Evolutionary conservation across 139 green algal species (phyloP).

Genomic region (Gonium pectorale): DNA sequence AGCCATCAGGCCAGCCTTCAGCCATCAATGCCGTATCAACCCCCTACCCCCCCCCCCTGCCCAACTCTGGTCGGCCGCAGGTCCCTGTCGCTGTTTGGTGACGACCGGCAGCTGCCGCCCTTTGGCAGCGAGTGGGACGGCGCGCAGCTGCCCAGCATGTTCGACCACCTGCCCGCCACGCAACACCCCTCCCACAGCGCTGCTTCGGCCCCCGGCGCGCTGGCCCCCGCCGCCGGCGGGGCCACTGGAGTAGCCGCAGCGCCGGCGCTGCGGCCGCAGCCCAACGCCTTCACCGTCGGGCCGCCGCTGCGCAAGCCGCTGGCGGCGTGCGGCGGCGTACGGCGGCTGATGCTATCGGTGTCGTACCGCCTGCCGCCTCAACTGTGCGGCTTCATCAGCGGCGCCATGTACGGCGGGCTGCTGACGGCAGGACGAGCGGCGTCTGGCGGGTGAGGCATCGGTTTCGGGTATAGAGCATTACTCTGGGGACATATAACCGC

Average conservation of each 20-base stretch:
- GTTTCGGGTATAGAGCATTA: too few relatives aligned
- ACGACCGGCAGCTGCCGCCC: conserved; percentile 40
- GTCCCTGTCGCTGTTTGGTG: conserved; percentile 23
- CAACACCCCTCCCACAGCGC: too few relatives aligned
- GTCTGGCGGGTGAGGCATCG: too few relatives aligned
- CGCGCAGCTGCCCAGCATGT: not conserved
- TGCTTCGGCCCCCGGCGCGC: not conserved
- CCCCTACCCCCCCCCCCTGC: too few relatives aligned
- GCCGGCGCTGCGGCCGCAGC: not conserved
- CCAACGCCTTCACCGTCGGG: not conserved
- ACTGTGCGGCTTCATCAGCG: conserved; percentile 26
- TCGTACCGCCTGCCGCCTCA: conserved; percentile 32
- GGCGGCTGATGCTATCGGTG: conserved; percentile 13
- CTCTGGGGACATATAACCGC: too few relatives aligned
- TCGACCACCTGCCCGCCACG: conserved; percentile 11
- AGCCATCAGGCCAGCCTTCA: too few relatives aligned
- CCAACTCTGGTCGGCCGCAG: too few relatives aligned
- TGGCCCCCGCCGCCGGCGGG: not conserved
- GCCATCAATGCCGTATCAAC: too few relatives aligned
- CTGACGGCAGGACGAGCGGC: not conserved
- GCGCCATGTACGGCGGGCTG: conserved; percentile 4
- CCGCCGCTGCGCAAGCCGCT: not conserved
- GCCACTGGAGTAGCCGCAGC: not conserved
- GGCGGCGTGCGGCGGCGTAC: not conserved
- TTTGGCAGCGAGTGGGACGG: conserved; percentile 40